Evolutionary conservation across 306 rosid species (phyloP).

Genomic region (Betula pendula): DNA sequence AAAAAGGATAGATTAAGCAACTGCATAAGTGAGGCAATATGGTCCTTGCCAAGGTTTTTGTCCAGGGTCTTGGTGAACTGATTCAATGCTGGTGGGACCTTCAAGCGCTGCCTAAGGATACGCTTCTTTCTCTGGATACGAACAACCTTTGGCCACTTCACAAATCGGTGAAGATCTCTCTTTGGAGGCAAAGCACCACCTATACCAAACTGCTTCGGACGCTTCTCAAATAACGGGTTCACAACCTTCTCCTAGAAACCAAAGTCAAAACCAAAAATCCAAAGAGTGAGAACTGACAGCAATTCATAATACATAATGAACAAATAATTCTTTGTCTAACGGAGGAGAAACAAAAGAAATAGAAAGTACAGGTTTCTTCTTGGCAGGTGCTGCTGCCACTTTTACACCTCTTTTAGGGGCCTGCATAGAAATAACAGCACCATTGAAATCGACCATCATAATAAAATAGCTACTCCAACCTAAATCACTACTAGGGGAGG

Average conservation of each 20-base stretch:
- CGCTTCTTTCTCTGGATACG: constrained; percentile 67
- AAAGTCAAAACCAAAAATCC: not conserved
- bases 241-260: constrained; percentile 54
- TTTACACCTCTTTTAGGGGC: constrained; percentile 59
- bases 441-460: not conserved
- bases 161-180: constrained; percentile 64
- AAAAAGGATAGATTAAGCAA: no score
- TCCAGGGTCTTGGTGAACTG: constrained; percentile 82
- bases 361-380: constrained; percentile 49
- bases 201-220: constrained; percentile 70
- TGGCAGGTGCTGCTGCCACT: constrained; percentile 37
- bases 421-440: constrained; percentile 17
- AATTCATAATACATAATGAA: not conserved
- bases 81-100: constrained; percentile 80
- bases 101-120: constrained; percentile 63
- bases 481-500: not conserved
- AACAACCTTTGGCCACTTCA: constrained; percentile 66
- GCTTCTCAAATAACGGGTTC: constrained; percentile 67
- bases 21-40: not conserved
- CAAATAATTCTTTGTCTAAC: not conserved
- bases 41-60: constrained; percentile 57
- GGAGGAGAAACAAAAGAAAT: not conserved
- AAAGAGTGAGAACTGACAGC: not conserved
- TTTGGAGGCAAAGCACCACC: constrained; percentile 85
- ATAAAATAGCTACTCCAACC: not conserved